Conservation (phyloP, 768 basidiomycete species). For the Daedaleopsis nitida region DNA sequence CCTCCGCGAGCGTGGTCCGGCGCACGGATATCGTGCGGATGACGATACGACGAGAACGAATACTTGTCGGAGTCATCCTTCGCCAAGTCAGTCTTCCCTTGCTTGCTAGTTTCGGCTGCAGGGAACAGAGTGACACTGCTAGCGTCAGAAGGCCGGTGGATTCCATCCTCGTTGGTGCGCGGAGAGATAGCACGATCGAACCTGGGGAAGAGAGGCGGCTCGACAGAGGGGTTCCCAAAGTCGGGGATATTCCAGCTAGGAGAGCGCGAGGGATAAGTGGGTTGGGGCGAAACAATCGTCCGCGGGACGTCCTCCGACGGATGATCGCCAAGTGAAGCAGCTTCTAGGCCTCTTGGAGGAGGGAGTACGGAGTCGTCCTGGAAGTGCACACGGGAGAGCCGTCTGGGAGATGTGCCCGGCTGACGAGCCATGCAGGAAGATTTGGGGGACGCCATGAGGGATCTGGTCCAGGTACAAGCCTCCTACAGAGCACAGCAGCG, state of each 20-base stretch:
- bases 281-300: not conserved
- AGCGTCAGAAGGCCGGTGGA: slow-evolving; percentile 27
- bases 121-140: slow-evolving; percentile 37
- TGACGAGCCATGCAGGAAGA: slow-evolving; percentile 10
- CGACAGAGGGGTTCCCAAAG: not conserved
- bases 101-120: slow-evolving; percentile 12
- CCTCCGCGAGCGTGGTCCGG: slow-evolving; percentile 45
- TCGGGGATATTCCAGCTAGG: slow-evolving; percentile 9
- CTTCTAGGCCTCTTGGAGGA: no score
- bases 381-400: slow-evolving; percentile 16
- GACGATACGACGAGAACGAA: slow-evolving; percentile 56
- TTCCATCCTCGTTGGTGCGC: slow-evolving; percentile 7
- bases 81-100: not conserved
- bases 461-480: not conserved
- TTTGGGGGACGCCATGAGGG: slow-evolving; percentile 19
- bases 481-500: not conserved
- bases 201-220: not conserved
- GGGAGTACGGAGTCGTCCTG: slow-evolving; percentile 7
- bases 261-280: not conserved
- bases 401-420: not conserved
- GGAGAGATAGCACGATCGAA: slow-evolving; percentile 15
- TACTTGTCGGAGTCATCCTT: slow-evolving; percentile 43
- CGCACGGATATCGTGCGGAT: slow-evolving; percentile 62
- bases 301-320: not conserved
- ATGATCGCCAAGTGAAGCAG: not conserved